Evolutionary conservation across 768 basidiomycete genomes (phyloP), one percentile per base, ranked within the genome.

Genomic region (Tulasnella sp.): DNA sequence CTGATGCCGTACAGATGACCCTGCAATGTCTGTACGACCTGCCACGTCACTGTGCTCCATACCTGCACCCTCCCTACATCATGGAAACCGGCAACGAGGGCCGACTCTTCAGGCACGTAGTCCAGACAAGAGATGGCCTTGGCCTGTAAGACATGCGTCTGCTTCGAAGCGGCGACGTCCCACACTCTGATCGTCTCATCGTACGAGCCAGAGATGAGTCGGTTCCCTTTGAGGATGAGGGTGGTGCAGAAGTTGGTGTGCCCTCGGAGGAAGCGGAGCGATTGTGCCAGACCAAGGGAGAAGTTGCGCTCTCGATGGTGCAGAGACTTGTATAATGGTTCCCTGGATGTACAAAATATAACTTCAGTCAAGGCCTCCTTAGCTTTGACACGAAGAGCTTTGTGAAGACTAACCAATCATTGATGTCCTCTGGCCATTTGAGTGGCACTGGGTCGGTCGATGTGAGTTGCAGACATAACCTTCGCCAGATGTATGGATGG

Each of bases 111-210:
- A 0, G 81, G 79, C 63, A 88, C 72, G 69, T 87, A 92, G 67
- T 92, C 89, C 24, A 64, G 24, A 34, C 61, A 62, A 17, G 43
- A 93, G 81, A 70, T 92, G 91, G 62, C 88, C 74, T 91, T 92
- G 10, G 90, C 88, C 58, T 80, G 77, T 45, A 92, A 67, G 64
- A 85, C 88, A 65, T 85, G 87, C 71, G 84, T 83, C 72, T 79
- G 72, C 64, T 79, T 78, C 3, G 78, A 81, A 0, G 77, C 79
- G 54, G 75, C 77, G 21, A 94, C 77, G 68, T 92, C 87, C 92
- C 91, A 94, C 70, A 94, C 88, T 11, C 91, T 77, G 61, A 94
- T 92, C 1, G 87, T 90, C 69, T 92, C 91, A 58, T 93, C 91
- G 66, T 92, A 92, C 25, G 85, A 87, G 15, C 92, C 92, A 63